Conservation (phyloP, 257 asterid species). For the Solanum bulbocastanum region DNA sequence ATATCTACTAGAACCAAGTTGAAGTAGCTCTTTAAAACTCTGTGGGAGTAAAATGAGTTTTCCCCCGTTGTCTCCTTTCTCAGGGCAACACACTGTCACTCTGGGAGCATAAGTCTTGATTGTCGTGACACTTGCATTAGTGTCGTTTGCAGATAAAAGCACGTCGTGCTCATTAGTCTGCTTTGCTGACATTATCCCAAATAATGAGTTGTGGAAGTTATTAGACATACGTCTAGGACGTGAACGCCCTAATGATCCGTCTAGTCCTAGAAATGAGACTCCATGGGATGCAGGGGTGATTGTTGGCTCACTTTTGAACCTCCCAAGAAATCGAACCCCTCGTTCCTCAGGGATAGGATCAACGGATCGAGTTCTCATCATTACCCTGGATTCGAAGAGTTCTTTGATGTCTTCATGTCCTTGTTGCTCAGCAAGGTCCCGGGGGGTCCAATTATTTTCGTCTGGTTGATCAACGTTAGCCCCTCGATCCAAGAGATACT, state of each 20-base stretch:
- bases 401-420: conserved; percentile 39
- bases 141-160: conserved; percentile 10
- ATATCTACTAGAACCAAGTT: conserved; percentile 35
- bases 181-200: conserved; percentile 73
- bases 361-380: conserved; percentile 4
- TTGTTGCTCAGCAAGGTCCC: conserved; percentile 40
- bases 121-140: neutral
- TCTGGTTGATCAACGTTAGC: conserved; percentile 28
- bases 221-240: conserved; percentile 46
- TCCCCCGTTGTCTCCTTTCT: conserved; percentile 49
- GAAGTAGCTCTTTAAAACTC: conserved; percentile 43
- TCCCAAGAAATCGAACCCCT: conserved; percentile 31
- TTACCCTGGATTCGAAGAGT: conserved; percentile 17
- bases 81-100: conserved; percentile 62
- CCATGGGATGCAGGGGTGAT: conserved; percentile 16
- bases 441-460: conserved; percentile 33
- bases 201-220: conserved; percentile 58
- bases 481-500: conserved; percentile 26
- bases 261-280: conserved; percentile 6
- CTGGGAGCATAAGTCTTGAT: conserved; percentile 24
- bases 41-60: conserved; percentile 53
- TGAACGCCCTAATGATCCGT: conserved; percentile 30
- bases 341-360: conserved; percentile 14
- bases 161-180: conserved; percentile 31
- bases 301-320: conserved; percentile 34